Conservation (phyloP, 2,329 filamentous ascomycete genomes). For the Cordyceps militaris region DNA sequence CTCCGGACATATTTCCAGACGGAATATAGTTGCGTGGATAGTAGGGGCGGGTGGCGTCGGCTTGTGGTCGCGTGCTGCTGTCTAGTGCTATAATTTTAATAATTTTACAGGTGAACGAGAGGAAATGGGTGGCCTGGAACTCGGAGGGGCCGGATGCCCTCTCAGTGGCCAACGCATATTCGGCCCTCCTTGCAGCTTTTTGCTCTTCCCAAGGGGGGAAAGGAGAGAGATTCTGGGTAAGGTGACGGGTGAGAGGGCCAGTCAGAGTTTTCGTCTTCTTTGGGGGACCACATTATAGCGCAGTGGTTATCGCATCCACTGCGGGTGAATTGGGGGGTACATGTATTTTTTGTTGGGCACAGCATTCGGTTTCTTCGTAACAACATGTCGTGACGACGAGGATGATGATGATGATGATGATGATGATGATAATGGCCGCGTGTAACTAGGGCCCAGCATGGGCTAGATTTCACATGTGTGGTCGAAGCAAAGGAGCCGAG, state of each 20-base stretch:
- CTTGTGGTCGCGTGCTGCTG: background rate
- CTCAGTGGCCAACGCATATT: background rate
- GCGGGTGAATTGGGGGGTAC: background rate
- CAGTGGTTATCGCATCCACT: constrained; percentile 4
- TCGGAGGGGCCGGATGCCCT: background rate
- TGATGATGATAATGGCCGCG: background rate
- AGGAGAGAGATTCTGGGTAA: constrained; percentile 11
- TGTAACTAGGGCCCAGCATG: too few relatives aligned
- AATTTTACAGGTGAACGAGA: background rate
- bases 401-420: too few relatives aligned
- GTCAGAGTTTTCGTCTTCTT: background rate
- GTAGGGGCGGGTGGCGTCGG: background rate
- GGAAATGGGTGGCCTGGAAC: background rate
- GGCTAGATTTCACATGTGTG: too few relatives aligned
- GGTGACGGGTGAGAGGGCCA: background rate
- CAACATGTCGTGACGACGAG: too few relatives aligned
- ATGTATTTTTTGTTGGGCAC: too few relatives aligned
- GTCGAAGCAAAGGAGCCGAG: constrained; percentile 14
- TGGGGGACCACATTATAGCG: constrained; percentile 1
- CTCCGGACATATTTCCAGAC: too few relatives aligned
- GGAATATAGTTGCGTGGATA: too few relatives aligned
- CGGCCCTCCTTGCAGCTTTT: background rate
- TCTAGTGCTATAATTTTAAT: too few relatives aligned
- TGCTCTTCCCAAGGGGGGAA: constrained; percentile 7
- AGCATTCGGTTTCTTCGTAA: background rate